Evolutionary conservation across 129 eudicot species (phyloP).

Genomic region (Cynara cardunculus): DNA sequence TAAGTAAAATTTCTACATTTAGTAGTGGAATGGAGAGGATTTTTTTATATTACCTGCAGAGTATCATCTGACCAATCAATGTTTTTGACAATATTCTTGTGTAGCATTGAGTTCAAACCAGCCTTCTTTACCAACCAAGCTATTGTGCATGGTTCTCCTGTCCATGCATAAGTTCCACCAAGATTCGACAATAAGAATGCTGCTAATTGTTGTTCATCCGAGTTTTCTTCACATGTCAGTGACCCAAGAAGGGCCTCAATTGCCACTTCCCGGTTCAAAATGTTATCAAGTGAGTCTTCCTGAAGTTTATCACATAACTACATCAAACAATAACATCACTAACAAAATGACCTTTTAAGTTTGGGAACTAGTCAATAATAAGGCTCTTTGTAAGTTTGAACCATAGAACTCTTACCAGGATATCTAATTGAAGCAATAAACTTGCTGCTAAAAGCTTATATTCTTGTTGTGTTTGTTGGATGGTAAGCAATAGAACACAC

Average conservation of each 20-base stretch:
- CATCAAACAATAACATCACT: neutral
- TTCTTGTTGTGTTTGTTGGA: constrained; percentile 55
- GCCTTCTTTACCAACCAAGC: constrained; percentile 71
- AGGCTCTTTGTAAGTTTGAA: neutral
- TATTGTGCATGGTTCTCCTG: constrained; percentile 69
- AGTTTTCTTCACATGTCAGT: constrained; percentile 47
- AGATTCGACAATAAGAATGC: constrained; percentile 66
- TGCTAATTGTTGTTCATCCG: constrained; percentile 46
- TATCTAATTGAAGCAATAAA: constrained; percentile 66
- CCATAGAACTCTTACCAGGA: constrained; percentile 43
- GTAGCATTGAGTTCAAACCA: constrained; percentile 56
- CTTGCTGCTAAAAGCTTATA: constrained; percentile 69
- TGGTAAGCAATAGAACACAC: constrained; percentile 51
- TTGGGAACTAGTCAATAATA: neutral
- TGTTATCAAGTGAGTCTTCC: constrained; percentile 49
- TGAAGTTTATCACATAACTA: constrained; percentile 23
- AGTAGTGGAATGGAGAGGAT: neutral
- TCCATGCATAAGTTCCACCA: constrained; percentile 78
- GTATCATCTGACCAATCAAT: constrained; percentile 57
- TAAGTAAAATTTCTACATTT: neutral
- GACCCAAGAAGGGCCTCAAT: constrained; percentile 54
- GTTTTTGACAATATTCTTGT: constrained; percentile 61
- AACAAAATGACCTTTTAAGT: constrained; percentile 4
- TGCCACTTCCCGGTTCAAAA: constrained; percentile 48
- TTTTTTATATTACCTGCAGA: constrained; percentile 41